phyloP scores from a whole-genome alignment of 192 early-diverging fungal species.

The Funneliformis mosseae region DNA sequence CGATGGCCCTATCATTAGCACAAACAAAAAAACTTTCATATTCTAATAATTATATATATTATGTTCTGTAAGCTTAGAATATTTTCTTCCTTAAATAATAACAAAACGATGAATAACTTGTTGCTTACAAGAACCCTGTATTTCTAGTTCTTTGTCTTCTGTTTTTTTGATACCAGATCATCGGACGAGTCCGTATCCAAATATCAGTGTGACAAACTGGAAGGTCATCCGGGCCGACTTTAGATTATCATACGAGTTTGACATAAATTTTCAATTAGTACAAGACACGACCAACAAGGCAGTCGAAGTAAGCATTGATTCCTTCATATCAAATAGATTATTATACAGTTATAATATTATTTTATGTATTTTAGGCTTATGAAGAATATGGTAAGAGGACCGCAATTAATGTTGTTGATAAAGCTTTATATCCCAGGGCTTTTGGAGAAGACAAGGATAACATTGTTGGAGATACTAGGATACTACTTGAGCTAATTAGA shows the following conservation, averaged over 20 bases:
- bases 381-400: background rate
- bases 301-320: background rate
- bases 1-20: constrained; percentile 4
- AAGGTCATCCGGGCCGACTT: background rate
- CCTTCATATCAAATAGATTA: background rate
- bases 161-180: background rate
- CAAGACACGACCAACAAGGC: constrained; percentile 4
- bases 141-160: constrained; percentile 5
- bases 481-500: background rate
- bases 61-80: constrained; percentile 1
- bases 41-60: constrained; percentile 6
- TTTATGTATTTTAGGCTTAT: background rate
- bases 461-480: background rate
- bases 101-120: background rate
- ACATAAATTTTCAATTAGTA: constrained; percentile 9
- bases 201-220: background rate
- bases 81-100: constrained; percentile 1
- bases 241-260: background rate
- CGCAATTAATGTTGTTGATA: background rate
- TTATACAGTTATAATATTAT: background rate
- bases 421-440: background rate
- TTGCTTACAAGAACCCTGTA: constrained; percentile 2
- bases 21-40: constrained; percentile 5
- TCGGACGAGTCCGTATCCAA: background rate
- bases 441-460: background rate